Percentiles rank a stretch among this genome's conserved stretches.
These are phyloP conservation scores for Pontederia paniculata DNA, from an alignment of 176 grass and related monocot species.

Conservation along the genomic window DNA sequence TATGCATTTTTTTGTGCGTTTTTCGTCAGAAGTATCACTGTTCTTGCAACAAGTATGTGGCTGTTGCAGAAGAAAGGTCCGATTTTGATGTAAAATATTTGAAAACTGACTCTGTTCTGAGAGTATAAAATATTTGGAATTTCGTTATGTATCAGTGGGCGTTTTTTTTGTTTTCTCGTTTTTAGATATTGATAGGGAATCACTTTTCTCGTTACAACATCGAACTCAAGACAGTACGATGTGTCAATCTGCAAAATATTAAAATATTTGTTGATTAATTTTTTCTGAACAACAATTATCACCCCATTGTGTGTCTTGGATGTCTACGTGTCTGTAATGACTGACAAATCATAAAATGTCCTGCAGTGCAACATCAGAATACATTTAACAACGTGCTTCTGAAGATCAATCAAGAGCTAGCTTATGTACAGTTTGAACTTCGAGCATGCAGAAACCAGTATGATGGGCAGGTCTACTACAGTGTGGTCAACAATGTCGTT, in stretches of 20 bases:
- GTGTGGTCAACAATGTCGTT: conserved; percentile 70
- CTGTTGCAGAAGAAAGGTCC: too few species aligned
- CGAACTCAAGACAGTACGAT: not conserved
- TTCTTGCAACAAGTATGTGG: too few species aligned
- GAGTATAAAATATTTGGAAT: too few species aligned
- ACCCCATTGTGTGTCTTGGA: too few species aligned
- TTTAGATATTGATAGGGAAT: not conserved
- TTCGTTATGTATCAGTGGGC: too few species aligned
- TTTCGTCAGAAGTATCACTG: too few species aligned
- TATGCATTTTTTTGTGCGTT: too few species aligned
- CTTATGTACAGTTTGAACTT: conserved; percentile 68
- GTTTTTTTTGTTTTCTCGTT: not conserved
- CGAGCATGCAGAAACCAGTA: conserved; percentile 82
- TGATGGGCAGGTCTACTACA: conserved; percentile 58
- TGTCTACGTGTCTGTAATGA: not conserved
- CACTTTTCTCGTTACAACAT: too few species aligned
- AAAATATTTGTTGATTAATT: not conserved
- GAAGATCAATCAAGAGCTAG: conserved; percentile 65
- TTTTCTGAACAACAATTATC: not conserved
- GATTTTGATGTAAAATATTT: too few species aligned
- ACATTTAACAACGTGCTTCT: conserved; percentile 56
- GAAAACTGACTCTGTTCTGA: too few species aligned
- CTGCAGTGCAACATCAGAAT: conserved; percentile 36
- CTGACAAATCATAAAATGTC: conserved; percentile 14
- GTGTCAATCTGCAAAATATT: not conserved